These are phyloP conservation scores for Wickerhamiella parazyma DNA, from an alignment of 805 yeast genomes.

Conservation along the genomic window DNA sequence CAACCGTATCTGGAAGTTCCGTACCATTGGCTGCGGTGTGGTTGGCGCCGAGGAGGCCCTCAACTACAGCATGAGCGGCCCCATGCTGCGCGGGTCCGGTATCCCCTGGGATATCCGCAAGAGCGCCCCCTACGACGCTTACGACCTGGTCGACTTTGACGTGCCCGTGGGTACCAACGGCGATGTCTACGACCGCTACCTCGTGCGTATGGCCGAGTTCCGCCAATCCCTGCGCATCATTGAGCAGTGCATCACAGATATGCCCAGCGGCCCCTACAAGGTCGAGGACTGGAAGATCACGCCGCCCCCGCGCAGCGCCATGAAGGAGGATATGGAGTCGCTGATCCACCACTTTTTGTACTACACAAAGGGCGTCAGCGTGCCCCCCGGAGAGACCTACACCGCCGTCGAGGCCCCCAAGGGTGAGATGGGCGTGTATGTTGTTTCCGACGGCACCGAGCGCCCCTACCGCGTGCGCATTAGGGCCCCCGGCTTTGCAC, in stretches of 20 bases:
- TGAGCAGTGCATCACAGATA: constrained; percentile 78
- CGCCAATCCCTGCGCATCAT: constrained; percentile 81
- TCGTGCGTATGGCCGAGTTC: constrained; percentile 81
- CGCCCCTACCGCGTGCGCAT: constrained; percentile 87
- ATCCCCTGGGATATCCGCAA: constrained; percentile 76
- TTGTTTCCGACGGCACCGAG: constrained; percentile 79
- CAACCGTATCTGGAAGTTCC: constrained; percentile 83
- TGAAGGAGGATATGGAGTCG: constrained; percentile 91
- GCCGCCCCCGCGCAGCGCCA: constrained; percentile 66
- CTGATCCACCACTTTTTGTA: constrained; percentile 78
- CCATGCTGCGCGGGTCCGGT: constrained; percentile 86
- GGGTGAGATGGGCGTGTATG: constrained; percentile 88
- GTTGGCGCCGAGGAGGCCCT: constrained; percentile 79
- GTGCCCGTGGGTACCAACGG: constrained; percentile 78
- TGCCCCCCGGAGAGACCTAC: constrained; percentile 83
- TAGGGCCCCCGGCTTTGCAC: constrained; percentile 91
- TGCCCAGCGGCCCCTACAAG: constrained; percentile 86
- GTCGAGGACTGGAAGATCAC: constrained; percentile 78
- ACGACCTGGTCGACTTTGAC: constrained; percentile 74
- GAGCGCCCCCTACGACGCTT: constrained; percentile 82
- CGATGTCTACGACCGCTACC: constrained; percentile 83
- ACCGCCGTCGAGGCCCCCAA: constrained; percentile 89
- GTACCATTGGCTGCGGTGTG: constrained; percentile 68
- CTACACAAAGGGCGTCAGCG: constrained; percentile 78
- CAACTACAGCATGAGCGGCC: constrained; percentile 69